Percentiles rank a stretch among this genome's conserved stretches.
Conservation (phyloP, 1,139 yeast genomes). For the Insectozyma bohioensis region DNA sequence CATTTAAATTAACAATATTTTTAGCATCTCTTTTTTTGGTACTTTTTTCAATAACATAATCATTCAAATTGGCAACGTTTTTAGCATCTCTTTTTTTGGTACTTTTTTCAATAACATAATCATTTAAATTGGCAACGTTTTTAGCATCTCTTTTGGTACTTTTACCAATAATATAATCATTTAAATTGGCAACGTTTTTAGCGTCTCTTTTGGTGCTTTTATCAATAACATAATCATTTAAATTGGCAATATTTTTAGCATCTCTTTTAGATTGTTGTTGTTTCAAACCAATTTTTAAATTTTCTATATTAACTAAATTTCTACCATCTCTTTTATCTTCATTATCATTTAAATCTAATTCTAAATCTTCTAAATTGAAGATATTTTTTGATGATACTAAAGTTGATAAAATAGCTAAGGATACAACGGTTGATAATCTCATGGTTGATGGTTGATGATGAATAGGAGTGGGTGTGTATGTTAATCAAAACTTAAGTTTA, state of each 20-base stretch:
- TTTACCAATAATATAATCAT: no score
- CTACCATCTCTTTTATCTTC: no score
- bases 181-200: no score
- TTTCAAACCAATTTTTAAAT: no score
- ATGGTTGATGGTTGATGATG: no score
- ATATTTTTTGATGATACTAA: constrained; percentile 18
- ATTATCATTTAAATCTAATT: constrained; percentile 2
- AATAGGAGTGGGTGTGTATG: background rate
- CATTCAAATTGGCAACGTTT: constrained; percentile 14
- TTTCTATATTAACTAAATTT: no score
- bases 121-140: constrained; percentile 14
- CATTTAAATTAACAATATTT: constrained; percentile 11
- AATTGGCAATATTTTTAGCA: constrained; percentile 20
- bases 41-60: background rate
- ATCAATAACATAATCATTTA: constrained; percentile 10
- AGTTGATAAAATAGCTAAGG: constrained; percentile 6
- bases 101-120: constrained; percentile 8
- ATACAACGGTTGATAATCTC: constrained; percentile 9
- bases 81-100: constrained; percentile 23
- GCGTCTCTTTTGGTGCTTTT: constrained; percentile 18
- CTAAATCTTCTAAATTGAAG: constrained; percentile 13
- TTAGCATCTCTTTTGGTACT: constrained; percentile 21
- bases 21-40: constrained; percentile 12
- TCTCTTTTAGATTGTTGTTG: constrained; percentile 16
- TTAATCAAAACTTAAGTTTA: no score